Conservation (phyloP, 345 rosid genomes). For the Eucalyptus polyanthemos region DNA sequence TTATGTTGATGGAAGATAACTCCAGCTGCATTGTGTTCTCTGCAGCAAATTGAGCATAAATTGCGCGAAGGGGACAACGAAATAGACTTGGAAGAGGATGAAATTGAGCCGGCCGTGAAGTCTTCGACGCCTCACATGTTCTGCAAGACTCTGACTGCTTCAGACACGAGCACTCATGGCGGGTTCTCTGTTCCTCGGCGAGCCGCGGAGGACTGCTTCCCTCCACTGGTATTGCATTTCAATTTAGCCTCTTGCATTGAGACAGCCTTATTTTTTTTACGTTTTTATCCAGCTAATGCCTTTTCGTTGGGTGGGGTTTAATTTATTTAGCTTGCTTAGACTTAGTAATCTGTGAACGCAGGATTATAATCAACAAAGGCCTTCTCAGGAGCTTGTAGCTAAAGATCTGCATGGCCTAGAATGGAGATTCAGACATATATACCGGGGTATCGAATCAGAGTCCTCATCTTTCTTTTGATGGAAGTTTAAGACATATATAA, state of each 20-base stretch:
- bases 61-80: constrained; percentile 37
- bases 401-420: constrained; percentile 94
- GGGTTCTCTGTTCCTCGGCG: constrained; percentile 99
- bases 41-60: constrained; percentile 43
- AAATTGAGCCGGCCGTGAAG: constrained; percentile 43
- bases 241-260: not conserved
- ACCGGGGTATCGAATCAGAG: constrained; percentile 44
- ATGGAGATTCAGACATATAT: constrained; percentile 96
- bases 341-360: constrained; percentile 8
- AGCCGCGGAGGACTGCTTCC: constrained; percentile 99
- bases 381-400: constrained; percentile 96
- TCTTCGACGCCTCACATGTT: constrained; percentile 90
- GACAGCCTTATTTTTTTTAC: not conserved
- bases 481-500: too few relatives aligned
- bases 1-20: not conserved
- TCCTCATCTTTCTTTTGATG: not conserved
- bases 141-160: constrained; percentile 98
- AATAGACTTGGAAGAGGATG: constrained; percentile 58
- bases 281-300: not conserved
- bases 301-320: not conserved
- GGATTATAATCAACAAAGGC: constrained; percentile 94
- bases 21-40: not conserved
- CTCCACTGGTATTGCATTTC: constrained; percentile 61
- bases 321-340: not conserved
- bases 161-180: constrained; percentile 99